phyloP scores from a whole-genome alignment of 2,329 filamentous ascomycete genomes.

The Zasmidium angulare region DNA sequence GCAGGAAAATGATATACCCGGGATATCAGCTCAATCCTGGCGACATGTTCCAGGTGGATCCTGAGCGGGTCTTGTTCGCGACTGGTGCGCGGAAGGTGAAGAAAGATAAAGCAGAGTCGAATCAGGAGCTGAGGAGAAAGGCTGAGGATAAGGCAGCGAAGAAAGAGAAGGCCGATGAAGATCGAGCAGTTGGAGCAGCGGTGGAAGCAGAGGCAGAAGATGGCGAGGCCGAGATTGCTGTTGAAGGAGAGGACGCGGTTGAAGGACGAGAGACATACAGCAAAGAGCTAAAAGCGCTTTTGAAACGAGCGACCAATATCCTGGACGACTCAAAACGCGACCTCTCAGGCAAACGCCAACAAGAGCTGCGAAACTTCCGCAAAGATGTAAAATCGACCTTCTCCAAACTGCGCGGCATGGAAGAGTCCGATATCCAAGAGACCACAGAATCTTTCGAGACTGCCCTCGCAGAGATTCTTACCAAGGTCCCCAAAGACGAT shows the following conservation, averaged over 20 bases:
- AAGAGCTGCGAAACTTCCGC: slow-evolving; percentile 71
- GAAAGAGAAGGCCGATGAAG: slow-evolving; percentile 17
- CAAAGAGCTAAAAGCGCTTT: slow-evolving; percentile 54
- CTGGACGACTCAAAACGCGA: slow-evolving; percentile 50
- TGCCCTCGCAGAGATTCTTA: slow-evolving; percentile 38
- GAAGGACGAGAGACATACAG: slow-evolving; percentile 15
- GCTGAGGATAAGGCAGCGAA: slow-evolving; percentile 25
- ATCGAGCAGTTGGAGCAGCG: slow-evolving; percentile 17
- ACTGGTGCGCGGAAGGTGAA: slow-evolving; percentile 64
- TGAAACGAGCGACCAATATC: slow-evolving; percentile 60
- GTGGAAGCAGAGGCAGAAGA: slow-evolving; percentile 26
- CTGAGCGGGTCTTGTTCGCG: slow-evolving; percentile 82
- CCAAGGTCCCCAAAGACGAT: slow-evolving; percentile 46
- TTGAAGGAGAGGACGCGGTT: slow-evolving; percentile 8
- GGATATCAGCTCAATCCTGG: slow-evolving; percentile 94
- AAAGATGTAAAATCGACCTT: slow-evolving; percentile 64
- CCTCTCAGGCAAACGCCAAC: slow-evolving; percentile 70
- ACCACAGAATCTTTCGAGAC: slow-evolving; percentile 36
- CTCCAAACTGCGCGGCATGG: slow-evolving; percentile 46
- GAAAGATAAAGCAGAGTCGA: slow-evolving; percentile 28
- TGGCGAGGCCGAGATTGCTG: slow-evolving; percentile 8
- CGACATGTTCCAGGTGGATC: slow-evolving; percentile 95
- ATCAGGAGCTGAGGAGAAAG: slow-evolving; percentile 20
- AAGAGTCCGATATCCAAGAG: slow-evolving; percentile 22
- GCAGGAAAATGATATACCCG: slow-evolving; percentile 92